Evolutionary conservation across 192 early-diverging fungal species (phyloP).

Genomic region (Gonapodya sp.): DNA sequence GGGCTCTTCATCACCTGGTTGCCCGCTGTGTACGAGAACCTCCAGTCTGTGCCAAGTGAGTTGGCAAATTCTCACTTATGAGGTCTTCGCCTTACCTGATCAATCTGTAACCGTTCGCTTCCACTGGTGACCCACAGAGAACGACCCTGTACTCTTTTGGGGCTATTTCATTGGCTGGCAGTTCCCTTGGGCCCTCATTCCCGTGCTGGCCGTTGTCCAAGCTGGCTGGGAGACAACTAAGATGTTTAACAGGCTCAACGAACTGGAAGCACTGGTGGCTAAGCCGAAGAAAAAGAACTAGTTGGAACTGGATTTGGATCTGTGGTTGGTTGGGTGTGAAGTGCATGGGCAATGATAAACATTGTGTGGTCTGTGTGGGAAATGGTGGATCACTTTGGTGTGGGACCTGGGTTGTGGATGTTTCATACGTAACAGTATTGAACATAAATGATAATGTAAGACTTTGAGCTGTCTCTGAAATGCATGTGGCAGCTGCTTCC

Average conservation of each 20-base stretch:
- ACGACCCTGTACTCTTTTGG: slow-evolving; percentile 6
- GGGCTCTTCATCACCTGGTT: not conserved
- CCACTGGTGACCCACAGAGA: not conserved
- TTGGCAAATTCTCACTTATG: not conserved
- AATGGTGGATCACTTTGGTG: too few relatives aligned
- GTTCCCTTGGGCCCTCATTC: slow-evolving; percentile 5
- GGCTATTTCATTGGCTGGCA: slow-evolving; percentile 9
- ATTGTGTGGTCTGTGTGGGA: too few relatives aligned
- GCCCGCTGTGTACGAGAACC: not conserved
- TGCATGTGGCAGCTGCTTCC: too few relatives aligned
- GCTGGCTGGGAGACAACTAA: slow-evolving; percentile 5
- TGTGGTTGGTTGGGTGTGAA: too few relatives aligned
- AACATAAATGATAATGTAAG: too few relatives aligned
- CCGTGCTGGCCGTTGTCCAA: slow-evolving; percentile 8
- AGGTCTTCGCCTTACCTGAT: not conserved
- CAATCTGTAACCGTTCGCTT: not conserved
- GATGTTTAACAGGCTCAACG: not conserved
- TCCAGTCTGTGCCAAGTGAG: not conserved
- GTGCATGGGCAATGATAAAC: too few relatives aligned
- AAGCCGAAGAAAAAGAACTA: not conserved
- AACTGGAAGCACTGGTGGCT: not conserved
- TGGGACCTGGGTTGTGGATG: too few relatives aligned
- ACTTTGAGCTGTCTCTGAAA: too few relatives aligned
- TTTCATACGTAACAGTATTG: too few relatives aligned
- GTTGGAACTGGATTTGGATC: too few relatives aligned